Evolutionary conservation across 202 grass and related monocot genomes (phyloP).

Genomic region (Setaria viridis): DNA sequence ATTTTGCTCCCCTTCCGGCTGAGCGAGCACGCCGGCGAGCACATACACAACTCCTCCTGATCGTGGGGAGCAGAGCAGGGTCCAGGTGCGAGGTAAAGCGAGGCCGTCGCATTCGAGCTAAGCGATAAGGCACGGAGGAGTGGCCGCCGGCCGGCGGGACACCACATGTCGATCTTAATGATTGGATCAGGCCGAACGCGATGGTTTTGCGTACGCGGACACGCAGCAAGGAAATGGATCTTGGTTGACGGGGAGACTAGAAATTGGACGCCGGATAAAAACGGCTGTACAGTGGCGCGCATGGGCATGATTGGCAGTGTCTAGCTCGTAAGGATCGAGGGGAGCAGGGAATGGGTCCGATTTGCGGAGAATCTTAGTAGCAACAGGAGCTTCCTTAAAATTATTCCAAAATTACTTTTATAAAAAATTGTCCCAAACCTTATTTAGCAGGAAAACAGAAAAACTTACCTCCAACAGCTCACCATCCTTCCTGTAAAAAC

Average conservation of each 20-base stretch:
- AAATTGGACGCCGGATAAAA: background rate
- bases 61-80: constrained; percentile 1
- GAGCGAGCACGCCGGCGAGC: constrained; percentile 14
- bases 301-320: too few species aligned
- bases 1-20: too few species aligned
- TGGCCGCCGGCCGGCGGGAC: background rate
- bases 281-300: background rate
- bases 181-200: background rate
- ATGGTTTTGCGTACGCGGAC: background rate
- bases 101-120: constrained; percentile 14
- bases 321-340: background rate
- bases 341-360: background rate
- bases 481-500: too few species aligned
- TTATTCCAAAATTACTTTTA: too few species aligned
- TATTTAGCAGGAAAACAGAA: too few species aligned
- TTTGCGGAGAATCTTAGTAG: background rate
- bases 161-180: constrained; percentile 1
- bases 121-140: background rate
- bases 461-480: too few species aligned
- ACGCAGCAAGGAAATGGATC: background rate
- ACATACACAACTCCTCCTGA: background rate
- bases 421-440: too few species aligned
- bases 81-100: background rate
- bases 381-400: too few species aligned
- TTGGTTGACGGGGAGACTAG: background rate